phyloP scores from a whole-genome alignment of 495 filamentous ascomycete species.

The Podospora didyma region DNA sequence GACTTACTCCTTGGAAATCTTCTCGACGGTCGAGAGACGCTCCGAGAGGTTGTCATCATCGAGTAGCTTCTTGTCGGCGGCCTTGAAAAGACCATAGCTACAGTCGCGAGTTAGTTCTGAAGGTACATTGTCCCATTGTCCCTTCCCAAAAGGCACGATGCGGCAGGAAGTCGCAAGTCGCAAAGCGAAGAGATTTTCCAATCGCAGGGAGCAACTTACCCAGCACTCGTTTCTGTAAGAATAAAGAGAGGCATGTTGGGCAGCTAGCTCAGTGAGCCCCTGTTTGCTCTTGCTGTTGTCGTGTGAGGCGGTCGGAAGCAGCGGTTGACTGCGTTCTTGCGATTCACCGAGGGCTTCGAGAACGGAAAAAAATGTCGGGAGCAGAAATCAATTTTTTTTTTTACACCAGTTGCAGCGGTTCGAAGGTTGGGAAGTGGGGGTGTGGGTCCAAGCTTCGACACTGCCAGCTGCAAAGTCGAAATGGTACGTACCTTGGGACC shows the following conservation, averaged over 20 bases:
- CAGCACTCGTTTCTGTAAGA: conserved; percentile 89
- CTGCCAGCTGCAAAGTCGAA: background rate
- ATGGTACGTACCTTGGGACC: conserved; percentile 6
- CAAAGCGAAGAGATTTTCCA: conserved; percentile 2
- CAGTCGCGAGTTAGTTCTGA: conserved; percentile 8
- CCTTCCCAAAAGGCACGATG: background rate
- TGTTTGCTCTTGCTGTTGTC: conserved; percentile 22
- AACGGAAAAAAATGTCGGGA: conserved; percentile 27
- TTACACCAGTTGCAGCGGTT: conserved; percentile 25
- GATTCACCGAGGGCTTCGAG: conserved; percentile 18
- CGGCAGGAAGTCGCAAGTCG: background rate
- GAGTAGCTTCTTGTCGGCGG: conserved; percentile 94
- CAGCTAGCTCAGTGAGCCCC: conserved; percentile 10
- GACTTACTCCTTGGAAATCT: conserved; percentile 79
- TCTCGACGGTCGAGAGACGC: conserved; percentile 76
- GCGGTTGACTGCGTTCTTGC: conserved; percentile 28
- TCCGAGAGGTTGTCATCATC: conserved; percentile 73
- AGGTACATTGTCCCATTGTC: background rate
- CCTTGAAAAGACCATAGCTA: conserved; percentile 92
- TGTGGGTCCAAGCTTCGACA: conserved; percentile 17
- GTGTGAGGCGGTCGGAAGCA: conserved; percentile 23
- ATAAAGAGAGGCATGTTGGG: conserved; percentile 70
- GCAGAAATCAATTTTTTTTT: conserved; percentile 34
- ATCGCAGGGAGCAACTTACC: conserved; percentile 42
- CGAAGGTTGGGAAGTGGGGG: conserved; percentile 19